A percentile compares a stretch with the other conserved stretches of the same genome.
Conservation (phyloP, 2,329 filamentous ascomycete species). For the Cadophora malorum region DNA sequence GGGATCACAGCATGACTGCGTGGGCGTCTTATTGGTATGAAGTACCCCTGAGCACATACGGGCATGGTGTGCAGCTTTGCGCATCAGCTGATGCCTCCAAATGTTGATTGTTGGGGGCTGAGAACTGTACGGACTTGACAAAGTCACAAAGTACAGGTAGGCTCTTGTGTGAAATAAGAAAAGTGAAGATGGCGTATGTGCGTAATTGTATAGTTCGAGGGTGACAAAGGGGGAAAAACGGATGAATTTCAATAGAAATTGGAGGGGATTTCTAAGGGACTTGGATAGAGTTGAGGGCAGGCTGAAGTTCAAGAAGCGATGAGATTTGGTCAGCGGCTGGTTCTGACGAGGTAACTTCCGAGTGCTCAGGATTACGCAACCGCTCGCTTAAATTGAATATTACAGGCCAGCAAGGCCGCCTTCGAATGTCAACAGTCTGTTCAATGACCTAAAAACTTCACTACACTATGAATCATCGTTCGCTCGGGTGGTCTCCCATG, state of each 20-base stretch:
- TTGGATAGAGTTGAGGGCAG: too few relatives aligned
- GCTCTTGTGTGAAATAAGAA: too few relatives aligned
- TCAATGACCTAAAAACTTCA: background rate
- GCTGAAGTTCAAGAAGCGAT: too few relatives aligned
- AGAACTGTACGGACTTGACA: background rate
- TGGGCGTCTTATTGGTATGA: background rate
- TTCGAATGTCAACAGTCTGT: background rate
- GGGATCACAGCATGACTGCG: background rate
- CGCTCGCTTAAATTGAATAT: background rate
- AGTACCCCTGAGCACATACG: background rate
- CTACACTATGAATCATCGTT: background rate
- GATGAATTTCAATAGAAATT: too few relatives aligned
- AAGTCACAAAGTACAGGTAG: too few relatives aligned
- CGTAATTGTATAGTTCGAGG: too few relatives aligned
- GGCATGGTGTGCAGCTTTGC: conserved; percentile 4
- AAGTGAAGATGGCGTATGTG: too few relatives aligned
- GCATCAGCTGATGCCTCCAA: background rate
- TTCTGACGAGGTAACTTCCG: background rate
- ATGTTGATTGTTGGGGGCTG: background rate
- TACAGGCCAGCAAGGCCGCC: background rate
- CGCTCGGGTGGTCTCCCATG: too few relatives aligned
- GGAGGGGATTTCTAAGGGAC: too few relatives aligned
- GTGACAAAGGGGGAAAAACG: too few relatives aligned
- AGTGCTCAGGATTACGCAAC: background rate
- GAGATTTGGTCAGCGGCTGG: background rate